Evolutionary conservation across 768 basidiomycete genomes (phyloP).

Genomic region (Tylopilus plumbeoviolaceoides): DNA sequence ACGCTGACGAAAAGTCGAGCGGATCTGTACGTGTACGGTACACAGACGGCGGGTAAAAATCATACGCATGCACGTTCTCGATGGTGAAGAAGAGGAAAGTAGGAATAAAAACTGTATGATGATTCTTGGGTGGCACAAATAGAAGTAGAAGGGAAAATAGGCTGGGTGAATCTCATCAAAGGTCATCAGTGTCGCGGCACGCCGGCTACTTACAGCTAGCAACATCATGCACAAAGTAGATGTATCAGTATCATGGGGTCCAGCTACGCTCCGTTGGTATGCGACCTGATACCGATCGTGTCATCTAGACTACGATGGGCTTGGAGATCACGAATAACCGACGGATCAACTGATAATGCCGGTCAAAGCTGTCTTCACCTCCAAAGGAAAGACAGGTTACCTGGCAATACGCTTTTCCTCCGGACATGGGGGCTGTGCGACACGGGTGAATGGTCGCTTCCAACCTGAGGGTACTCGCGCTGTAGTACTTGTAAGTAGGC

Average conservation of each 20-base stretch:
- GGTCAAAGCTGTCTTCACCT: constrained; percentile 12
- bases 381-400: constrained; percentile 37
- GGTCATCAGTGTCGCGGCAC: constrained; percentile 24
- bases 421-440: constrained; percentile 77
- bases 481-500: constrained; percentile 31
- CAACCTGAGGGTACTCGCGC: constrained; percentile 67
- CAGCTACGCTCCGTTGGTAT: constrained; percentile 27
- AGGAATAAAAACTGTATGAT: constrained; percentile 13
- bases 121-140: constrained; percentile 18
- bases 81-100: constrained; percentile 1
- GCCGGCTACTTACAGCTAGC: constrained; percentile 24
- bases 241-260: constrained; percentile 13
- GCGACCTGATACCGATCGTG: constrained; percentile 29
- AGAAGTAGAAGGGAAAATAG: constrained; percentile 15
- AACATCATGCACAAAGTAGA: constrained; percentile 14
- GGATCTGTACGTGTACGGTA: constrained; percentile 26
- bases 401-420: constrained; percentile 92
- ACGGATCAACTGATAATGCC: constrained; percentile 67
- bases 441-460: constrained; percentile 54
- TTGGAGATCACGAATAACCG: constrained; percentile 83
- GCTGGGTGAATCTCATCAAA: constrained; percentile 25
- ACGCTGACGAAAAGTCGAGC: constrained; percentile 20
- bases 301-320: constrained; percentile 82
- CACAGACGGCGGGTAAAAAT: constrained; percentile 16
- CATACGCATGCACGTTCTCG: constrained; percentile 26